Conservation (phyloP, 441 rosid species). For the Erodium moschatum region DNA sequence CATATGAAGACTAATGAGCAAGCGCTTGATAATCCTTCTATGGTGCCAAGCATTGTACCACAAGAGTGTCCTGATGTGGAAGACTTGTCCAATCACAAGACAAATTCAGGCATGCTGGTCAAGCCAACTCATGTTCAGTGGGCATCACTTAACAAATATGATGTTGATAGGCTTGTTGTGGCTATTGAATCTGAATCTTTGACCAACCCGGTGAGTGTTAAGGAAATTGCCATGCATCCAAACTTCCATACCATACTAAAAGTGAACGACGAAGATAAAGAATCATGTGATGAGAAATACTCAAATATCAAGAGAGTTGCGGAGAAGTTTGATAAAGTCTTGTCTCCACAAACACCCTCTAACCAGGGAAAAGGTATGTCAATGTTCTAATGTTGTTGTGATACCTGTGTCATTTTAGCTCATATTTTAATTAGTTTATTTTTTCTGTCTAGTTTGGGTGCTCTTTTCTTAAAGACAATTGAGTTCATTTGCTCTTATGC, state of each 20-base stretch:
- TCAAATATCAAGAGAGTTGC: conserved; percentile 28
- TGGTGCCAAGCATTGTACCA: conserved; percentile 31
- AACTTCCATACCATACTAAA: conserved; percentile 23
- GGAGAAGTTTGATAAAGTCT: conserved; percentile 36
- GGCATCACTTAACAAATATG: no score
- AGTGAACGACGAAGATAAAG: conserved; percentile 15
- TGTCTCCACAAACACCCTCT: conserved; percentile 32
- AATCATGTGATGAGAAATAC: no score
- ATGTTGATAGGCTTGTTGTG: conserved; percentile 32
- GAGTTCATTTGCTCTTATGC: background rate
- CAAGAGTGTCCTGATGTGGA: conserved; percentile 33
- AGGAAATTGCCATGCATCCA: conserved; percentile 27
- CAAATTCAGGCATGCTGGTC: no score
- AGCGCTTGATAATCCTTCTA: conserved; percentile 29
- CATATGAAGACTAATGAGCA: conserved; percentile 36
- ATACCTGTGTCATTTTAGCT: background rate
- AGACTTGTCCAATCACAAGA: no score
- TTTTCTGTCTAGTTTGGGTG: background rate
- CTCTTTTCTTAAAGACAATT: background rate
- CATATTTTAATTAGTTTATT: background rate
- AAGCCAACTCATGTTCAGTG: no score
- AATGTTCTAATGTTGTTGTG: background rate
- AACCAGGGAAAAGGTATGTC: conserved; percentile 39
- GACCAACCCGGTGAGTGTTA: conserved; percentile 22
- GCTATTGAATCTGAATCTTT: conserved; percentile 35